A percentile compares a stretch with the other conserved stretches of the same genome.
phyloP scores from a whole-genome alignment of 768 basidiomycete species.

The Lactarius indigo region DNA sequence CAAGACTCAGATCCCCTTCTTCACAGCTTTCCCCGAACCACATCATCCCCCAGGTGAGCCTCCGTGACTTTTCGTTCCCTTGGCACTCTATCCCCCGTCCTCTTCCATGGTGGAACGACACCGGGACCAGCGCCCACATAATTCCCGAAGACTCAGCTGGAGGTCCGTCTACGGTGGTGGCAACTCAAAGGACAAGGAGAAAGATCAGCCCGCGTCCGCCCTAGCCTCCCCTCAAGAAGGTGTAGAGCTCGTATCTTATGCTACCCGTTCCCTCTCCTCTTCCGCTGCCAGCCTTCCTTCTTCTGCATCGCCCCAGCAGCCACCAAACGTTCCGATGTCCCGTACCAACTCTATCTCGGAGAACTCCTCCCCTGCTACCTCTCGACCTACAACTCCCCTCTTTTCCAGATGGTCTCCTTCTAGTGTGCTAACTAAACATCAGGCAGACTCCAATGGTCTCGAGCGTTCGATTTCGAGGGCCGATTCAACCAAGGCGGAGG shows the following conservation, averaged over 20 bases:
- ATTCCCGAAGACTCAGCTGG: constrained; percentile 31
- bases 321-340: constrained; percentile 24
- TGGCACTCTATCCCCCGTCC: constrained; percentile 1
- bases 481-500: constrained; percentile 25
- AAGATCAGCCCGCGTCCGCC: constrained; percentile 2
- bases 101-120: constrained; percentile 28
- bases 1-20: background rate
- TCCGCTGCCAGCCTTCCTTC: constrained; percentile 26
- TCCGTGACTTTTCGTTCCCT: constrained; percentile 8
- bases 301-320: constrained; percentile 20
- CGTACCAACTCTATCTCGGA: constrained; percentile 30
- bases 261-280: constrained; percentile 26
- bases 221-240: constrained; percentile 34
- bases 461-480: constrained; percentile 40
- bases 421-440: constrained; percentile 36
- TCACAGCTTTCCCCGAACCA: constrained; percentile 12
- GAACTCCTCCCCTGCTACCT: constrained; percentile 23
- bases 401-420: constrained; percentile 31
- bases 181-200: constrained; percentile 29
- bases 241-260: constrained; percentile 31
- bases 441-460: constrained; percentile 49
- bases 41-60: constrained; percentile 17
- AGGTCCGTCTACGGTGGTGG: constrained; percentile 29
- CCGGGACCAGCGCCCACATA: constrained; percentile 24
- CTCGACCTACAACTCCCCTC: constrained; percentile 33